These are phyloP conservation scores for Primulina eburnea DNA, from an alignment of 257 asterid genomes.

Conservation along the genomic window DNA sequence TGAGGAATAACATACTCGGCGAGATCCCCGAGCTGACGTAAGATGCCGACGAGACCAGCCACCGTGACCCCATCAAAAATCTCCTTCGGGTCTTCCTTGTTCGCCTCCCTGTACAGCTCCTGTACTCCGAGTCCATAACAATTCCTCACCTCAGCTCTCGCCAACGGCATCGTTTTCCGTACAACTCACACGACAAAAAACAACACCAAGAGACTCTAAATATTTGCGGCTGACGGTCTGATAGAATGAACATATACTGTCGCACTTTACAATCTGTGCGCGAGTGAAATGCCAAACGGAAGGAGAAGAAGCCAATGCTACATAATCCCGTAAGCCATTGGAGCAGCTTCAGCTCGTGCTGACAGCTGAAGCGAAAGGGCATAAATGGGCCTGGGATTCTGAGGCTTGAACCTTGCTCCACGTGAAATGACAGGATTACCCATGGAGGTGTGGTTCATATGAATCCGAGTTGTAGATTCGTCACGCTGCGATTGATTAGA, in stretches of 20 bases:
- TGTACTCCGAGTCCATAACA: constrained; percentile 77
- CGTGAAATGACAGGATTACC: background rate
- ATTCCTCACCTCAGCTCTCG: constrained; percentile 69
- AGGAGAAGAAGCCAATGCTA: constrained; percentile 54
- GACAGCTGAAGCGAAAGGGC: background rate
- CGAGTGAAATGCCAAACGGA: background rate
- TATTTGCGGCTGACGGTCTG: too few relatives aligned
- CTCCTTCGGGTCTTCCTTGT: constrained; percentile 77
- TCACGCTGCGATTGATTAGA: background rate
- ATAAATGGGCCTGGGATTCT: background rate
- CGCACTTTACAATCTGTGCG: background rate
- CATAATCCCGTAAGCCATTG: constrained; percentile 71
- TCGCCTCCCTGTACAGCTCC: constrained; percentile 55
- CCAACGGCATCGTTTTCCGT: constrained; percentile 62
- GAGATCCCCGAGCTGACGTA: constrained; percentile 97
- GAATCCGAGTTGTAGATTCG: background rate
- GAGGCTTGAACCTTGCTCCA: background rate
- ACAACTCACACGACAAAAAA: background rate
- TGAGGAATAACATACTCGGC: constrained; percentile 52
- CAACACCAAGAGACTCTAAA: background rate
- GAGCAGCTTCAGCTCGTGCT: constrained; percentile 6
- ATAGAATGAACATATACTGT: background rate
- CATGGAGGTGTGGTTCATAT: background rate
- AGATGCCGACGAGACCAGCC: constrained; percentile 79
- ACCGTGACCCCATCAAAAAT: constrained; percentile 81